Evolutionary conservation across 192 early-diverging fungal genomes (phyloP).

Genomic region (Linnemannia exigua): DNA sequence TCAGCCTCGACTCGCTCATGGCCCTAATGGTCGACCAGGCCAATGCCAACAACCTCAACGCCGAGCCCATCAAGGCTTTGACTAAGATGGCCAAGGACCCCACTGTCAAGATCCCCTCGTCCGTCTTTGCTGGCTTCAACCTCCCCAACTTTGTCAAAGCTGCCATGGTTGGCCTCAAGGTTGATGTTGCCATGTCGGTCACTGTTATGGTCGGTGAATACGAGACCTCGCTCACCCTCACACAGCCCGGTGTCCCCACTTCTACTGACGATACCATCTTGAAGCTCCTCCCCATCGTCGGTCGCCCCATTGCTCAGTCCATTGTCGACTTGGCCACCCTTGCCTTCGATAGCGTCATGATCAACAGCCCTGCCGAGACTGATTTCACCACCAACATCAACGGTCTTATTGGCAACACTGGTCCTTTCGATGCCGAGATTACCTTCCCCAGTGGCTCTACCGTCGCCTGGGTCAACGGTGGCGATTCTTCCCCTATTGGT

Average conservation of each 20-base stretch:
- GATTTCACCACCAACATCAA: slow-evolving; percentile 56
- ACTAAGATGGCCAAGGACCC: slow-evolving; percentile 55
- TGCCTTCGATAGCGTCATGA: slow-evolving; percentile 45
- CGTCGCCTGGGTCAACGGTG: slow-evolving; percentile 54
- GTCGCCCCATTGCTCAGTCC: slow-evolving; percentile 67
- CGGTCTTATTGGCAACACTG: slow-evolving; percentile 52
- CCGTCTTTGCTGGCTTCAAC: slow-evolving; percentile 63
- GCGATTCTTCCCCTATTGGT: slow-evolving; percentile 50
- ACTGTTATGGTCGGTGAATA: slow-evolving; percentile 66
- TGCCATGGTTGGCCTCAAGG: slow-evolving; percentile 62
- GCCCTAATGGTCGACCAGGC: slow-evolving; percentile 63
- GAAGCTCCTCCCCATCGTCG: slow-evolving; percentile 66
- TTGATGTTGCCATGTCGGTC: slow-evolving; percentile 62
- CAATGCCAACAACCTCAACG: slow-evolving; percentile 58
- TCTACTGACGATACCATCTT: slow-evolving; percentile 61
- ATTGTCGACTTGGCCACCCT: slow-evolving; percentile 60
- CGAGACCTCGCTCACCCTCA: slow-evolving; percentile 54
- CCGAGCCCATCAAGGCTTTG: slow-evolving; percentile 61
- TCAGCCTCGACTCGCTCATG: slow-evolving; percentile 63
- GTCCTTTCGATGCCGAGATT: slow-evolving; percentile 57
- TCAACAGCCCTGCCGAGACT: slow-evolving; percentile 53
- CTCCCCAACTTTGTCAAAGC: slow-evolving; percentile 59
- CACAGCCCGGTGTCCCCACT: slow-evolving; percentile 60
- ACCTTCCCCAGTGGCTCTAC: slow-evolving; percentile 58
- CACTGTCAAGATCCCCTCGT: slow-evolving; percentile 50